These are phyloP conservation scores for Cordyceps fumosorosea DNA, from an alignment of 2,329 filamentous ascomycete genomes.

Conservation along the genomic window DNA sequence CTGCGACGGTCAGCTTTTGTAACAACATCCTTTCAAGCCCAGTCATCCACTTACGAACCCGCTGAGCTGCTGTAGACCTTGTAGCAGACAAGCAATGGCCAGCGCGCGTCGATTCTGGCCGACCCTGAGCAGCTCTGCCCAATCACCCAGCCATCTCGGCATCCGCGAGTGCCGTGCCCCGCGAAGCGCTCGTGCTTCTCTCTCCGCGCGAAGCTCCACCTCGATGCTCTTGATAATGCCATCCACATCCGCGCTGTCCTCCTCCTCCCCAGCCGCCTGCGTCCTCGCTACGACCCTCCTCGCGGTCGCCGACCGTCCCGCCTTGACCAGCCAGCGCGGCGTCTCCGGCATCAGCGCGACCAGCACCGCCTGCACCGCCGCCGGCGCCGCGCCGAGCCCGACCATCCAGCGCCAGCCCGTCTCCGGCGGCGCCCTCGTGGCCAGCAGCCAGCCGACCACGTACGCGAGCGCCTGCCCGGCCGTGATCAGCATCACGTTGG, in stretches of 20 bases:
- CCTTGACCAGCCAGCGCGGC: slow-evolving; percentile 77
- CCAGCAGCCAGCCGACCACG: slow-evolving; percentile 70
- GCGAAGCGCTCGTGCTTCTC: slow-evolving; percentile 38
- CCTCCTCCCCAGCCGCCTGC: slow-evolving; percentile 38
- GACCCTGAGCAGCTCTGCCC: slow-evolving; percentile 48
- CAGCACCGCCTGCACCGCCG: slow-evolving; percentile 61
- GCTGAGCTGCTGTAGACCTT: slow-evolving; percentile 82
- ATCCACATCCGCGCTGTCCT: slow-evolving; percentile 44
- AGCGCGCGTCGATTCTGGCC: slow-evolving; percentile 67
- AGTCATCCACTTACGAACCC: slow-evolving; percentile 57
- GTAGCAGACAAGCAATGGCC: slow-evolving; percentile 77
- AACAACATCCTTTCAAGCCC: not conserved
- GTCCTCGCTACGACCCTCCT: slow-evolving; percentile 58
- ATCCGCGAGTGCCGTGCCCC: slow-evolving; percentile 21
- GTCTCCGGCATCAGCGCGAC: slow-evolving; percentile 77
- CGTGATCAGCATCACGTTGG: slow-evolving; percentile 78
- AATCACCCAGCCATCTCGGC: slow-evolving; percentile 38
- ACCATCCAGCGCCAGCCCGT: slow-evolving; percentile 90
- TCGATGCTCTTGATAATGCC: slow-evolving; percentile 63
- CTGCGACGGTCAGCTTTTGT: slow-evolving; percentile 27
- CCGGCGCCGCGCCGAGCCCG: slow-evolving; percentile 73
- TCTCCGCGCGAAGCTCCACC: slow-evolving; percentile 65
- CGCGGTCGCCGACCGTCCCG: slow-evolving; percentile 55
- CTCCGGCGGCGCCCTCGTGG: slow-evolving; percentile 40
- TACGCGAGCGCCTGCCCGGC: slow-evolving; percentile 87